Conservation (phyloP, 345 rosid species). For the Eucalyptus rudis region DNA sequence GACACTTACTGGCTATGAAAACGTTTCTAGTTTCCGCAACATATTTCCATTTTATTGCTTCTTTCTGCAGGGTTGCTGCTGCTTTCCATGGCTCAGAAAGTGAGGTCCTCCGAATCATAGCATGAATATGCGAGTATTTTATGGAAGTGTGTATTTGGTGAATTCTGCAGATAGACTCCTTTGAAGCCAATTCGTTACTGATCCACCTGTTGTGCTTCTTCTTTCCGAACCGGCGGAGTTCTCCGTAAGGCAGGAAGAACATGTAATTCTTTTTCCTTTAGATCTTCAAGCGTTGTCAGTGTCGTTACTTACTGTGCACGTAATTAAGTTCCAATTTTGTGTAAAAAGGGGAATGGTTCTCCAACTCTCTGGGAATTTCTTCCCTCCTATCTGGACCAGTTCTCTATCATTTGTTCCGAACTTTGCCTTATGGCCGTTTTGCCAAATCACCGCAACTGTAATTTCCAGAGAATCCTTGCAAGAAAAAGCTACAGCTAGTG, state of each 20-base stretch:
- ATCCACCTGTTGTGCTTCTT: neutral
- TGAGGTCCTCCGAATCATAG: conserved; percentile 36
- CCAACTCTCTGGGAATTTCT: neutral
- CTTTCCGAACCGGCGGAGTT: neutral
- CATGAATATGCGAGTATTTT: neutral
- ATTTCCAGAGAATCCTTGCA: neutral
- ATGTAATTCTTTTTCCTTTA: neutral
- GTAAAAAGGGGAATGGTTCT: neutral
- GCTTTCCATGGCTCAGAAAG: conserved; percentile 58
- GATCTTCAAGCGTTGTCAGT: neutral
- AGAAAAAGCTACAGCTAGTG: neutral
- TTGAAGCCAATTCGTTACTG: neutral
- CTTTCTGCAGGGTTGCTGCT: conserved; percentile 49
- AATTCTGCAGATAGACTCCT: conserved; percentile 1
- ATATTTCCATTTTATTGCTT: neutral
- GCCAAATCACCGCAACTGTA: neutral
- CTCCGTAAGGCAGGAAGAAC: neutral
- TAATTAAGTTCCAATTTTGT: neutral
- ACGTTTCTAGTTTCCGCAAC: neutral
- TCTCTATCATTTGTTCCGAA: neutral
- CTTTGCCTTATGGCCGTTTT: neutral
- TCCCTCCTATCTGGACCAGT: neutral
- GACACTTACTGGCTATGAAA: neutral
- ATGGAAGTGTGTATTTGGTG: conserved; percentile 17
- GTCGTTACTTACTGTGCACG: neutral